Conservation (phyloP, 2,329 filamentous ascomycete species). For the Penicillium psychrosexuale region DNA sequence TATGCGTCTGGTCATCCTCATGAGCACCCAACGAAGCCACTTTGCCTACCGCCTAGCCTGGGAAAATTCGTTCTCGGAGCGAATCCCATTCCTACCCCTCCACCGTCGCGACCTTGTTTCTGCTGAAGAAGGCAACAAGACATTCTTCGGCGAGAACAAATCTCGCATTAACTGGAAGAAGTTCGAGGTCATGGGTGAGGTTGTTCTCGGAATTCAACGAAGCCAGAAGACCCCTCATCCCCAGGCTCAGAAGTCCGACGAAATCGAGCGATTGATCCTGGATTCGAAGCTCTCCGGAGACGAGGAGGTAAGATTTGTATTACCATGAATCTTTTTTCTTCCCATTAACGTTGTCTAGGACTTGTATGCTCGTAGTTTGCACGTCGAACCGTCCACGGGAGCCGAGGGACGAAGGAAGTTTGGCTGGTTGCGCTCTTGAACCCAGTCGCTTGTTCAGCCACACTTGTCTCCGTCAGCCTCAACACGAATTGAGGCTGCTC, state of each 20-base stretch:
- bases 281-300: conserved; percentile 79
- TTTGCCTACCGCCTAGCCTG: conserved; percentile 95
- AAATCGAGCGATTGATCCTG: conserved; percentile 70
- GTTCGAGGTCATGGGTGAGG: conserved; percentile 92
- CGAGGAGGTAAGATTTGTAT: conserved; percentile 67
- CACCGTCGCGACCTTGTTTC: conserved; percentile 86
- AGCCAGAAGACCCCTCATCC: conserved; percentile 83
- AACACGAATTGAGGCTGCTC: background rate
- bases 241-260: conserved; percentile 66
- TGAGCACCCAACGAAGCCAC: conserved; percentile 89
- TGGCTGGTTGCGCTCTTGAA: conserved; percentile 42
- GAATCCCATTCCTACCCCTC: conserved; percentile 90
- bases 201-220: conserved; percentile 84
- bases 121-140: conserved; percentile 87
- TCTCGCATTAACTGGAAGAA: conserved; percentile 95
- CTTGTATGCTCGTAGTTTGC: conserved; percentile 57
- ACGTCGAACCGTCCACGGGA: conserved; percentile 49
- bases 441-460: background rate
- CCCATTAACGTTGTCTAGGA: conserved; percentile 43
- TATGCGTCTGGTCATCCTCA: conserved; percentile 81
- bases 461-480: background rate
- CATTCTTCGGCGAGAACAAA: conserved; percentile 71
- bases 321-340: background rate
- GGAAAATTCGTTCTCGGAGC: conserved; percentile 87
- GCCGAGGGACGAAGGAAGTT: conserved; percentile 43